These are phyloP conservation scores for Xylariaceae sp. DNA, from an alignment of 2,329 filamentous ascomycete species.

Conservation along the genomic window DNA sequence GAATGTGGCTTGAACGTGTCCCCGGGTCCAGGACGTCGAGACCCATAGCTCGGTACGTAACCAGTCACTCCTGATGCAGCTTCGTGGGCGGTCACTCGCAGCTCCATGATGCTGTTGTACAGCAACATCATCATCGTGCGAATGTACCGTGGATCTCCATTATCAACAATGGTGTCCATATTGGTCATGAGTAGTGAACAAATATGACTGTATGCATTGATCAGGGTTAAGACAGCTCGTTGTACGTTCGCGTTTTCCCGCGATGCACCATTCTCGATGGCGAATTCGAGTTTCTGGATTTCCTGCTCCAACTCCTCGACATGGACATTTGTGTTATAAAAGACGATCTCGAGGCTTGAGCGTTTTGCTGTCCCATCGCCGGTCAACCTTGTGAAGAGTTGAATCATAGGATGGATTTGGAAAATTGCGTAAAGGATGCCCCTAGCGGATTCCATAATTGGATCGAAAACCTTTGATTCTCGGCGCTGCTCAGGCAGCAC, in stretches of 20 bases:
- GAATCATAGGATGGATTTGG: constrained; percentile 64
- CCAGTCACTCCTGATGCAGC: constrained; percentile 20
- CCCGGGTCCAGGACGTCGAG: constrained; percentile 29
- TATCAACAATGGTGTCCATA: constrained; percentile 60
- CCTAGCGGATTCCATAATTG: constrained; percentile 61
- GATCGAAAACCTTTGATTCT: constrained; percentile 57
- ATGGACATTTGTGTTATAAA: constrained; percentile 64
- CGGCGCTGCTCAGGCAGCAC: constrained; percentile 60
- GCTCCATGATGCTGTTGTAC: constrained; percentile 65
- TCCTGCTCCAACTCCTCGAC: constrained; percentile 63
- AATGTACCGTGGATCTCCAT: constrained; percentile 63
- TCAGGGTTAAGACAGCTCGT: constrained; percentile 58
- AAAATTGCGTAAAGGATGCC: constrained; percentile 64
- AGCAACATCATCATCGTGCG: constrained; percentile 59
- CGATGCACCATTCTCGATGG: constrained; percentile 44
- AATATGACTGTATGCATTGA: constrained; percentile 62
- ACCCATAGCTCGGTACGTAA: constrained; percentile 15
- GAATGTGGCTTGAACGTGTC: constrained; percentile 48
- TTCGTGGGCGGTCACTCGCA: constrained; percentile 47
- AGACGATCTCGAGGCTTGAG: constrained; percentile 62
- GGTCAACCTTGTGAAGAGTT: constrained; percentile 59
- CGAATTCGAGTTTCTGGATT: constrained; percentile 56
- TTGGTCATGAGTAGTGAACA: constrained; percentile 58
- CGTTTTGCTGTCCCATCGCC: constrained; percentile 57
- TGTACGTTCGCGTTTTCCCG: constrained; percentile 61